These are phyloP conservation scores for Pseudogymnoascus sp. DNA, from an alignment of 2,329 filamentous ascomycete species.

Conservation along the genomic window DNA sequence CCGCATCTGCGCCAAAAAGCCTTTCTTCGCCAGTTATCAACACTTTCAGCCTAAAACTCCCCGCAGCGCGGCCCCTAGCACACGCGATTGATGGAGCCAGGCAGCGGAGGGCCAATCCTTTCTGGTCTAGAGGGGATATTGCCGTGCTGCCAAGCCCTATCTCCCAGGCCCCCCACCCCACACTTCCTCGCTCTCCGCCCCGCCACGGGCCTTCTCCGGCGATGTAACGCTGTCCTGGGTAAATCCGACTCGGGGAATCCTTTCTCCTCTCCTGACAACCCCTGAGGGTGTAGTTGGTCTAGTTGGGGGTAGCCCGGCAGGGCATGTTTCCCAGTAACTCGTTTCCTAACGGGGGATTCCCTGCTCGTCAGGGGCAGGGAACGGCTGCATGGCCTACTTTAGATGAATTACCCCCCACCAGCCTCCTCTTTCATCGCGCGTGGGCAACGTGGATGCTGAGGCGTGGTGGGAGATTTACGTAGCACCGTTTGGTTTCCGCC, in stretches of 20 bases:
- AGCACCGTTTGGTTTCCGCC: background rate
- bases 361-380: background rate
- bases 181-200: background rate
- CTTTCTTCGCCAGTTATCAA: conserved; percentile 1
- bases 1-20: background rate
- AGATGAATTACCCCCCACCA: conserved; percentile 6
- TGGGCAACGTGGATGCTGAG: background rate
- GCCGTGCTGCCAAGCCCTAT: conserved; percentile 1
- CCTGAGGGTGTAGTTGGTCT: background rate
- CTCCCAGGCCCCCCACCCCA: background rate
- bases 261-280: conserved; percentile 3
- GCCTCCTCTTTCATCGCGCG: conserved; percentile 3
- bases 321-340: background rate
- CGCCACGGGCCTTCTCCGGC: background rate
- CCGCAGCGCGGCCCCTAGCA: background rate
- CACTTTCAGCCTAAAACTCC: background rate
- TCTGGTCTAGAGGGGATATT: background rate
- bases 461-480: background rate
- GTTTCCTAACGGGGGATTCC: conserved; percentile 2
- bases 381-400: conserved; percentile 4
- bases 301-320: background rate
- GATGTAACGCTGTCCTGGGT: background rate
- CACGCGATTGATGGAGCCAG: background rate
- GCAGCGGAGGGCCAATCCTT: background rate
- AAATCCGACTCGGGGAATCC: conserved; percentile 4